Evolutionary conservation across 495 filamentous ascomycete genomes (phyloP), one percentile per base, ranked within the genome.

Genomic region (Talaromyces liani): DNA sequence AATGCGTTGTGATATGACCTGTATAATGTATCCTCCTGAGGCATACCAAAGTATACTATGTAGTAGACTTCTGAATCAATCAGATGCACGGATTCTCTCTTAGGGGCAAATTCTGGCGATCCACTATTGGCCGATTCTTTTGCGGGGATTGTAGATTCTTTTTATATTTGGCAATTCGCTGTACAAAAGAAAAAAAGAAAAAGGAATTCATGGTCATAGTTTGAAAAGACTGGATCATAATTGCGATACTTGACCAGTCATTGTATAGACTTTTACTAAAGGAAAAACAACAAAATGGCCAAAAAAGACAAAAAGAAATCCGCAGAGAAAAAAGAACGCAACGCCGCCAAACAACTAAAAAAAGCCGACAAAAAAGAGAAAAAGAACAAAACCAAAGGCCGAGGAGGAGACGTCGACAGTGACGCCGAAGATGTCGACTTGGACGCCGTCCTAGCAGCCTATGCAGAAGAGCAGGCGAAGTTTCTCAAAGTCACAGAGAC

Each of bases 381-480:
- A 80, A 87, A 81, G 72, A 77, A 80, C 60, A 90, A 88, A 75
- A 73, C 78, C 33, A 84, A 83, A 66, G 77, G 77, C 68, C 70
- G 71, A 36, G 79, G 71, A 36, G 79, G 71, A 41, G 79, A 83
- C 67, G 87, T 84, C 25, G 90, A 91, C 69, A 92, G 88, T 71
- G 90, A 94, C 70, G 89, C 79, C 41, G 92, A 96, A 76, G 92
- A 97, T 67, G 86, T 93, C n/a, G 94, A 98, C 75, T 79, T 98
- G 49, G 94, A 98, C 73, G 86, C 88, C n/a, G 91, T 98, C n/a
- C 87, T 98, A 12, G 92, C 91, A 18, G 91, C 94, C 75, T 98
- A 96, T 71, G 79, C 81, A 24, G 79, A 80, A 63, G 76, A 92
- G 75, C 94, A 98, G 79, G 93, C 94, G 62, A 87, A 88, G 68